phyloP scores from a whole-genome alignment of 257 asterid genomes.

The Hygrophila difformis region DNA sequence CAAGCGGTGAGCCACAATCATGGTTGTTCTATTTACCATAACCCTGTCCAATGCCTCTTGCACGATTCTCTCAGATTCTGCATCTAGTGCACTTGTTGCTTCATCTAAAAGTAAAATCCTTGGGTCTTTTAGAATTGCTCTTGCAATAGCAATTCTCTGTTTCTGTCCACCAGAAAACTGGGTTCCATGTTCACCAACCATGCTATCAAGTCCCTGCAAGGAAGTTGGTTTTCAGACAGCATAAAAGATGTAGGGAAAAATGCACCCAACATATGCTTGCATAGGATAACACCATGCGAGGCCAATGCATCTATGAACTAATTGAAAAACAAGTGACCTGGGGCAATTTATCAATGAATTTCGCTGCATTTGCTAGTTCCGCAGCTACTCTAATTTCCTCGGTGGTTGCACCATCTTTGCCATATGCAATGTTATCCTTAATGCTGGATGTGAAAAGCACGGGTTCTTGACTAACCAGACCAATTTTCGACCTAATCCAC shows the following conservation, averaged over 20 bases:
- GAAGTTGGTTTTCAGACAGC: neutral
- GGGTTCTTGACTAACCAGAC: slow-evolving; percentile 83
- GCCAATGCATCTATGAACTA: neutral
- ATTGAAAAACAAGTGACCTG: slow-evolving; percentile 24
- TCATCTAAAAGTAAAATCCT: slow-evolving; percentile 60
- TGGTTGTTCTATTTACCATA: slow-evolving; percentile 58
- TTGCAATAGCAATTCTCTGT: slow-evolving; percentile 68
- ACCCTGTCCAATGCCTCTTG: slow-evolving; percentile 64
- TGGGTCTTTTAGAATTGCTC: slow-evolving; percentile 69
- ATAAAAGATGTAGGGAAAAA: slow-evolving; percentile 1
- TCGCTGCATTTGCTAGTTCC: slow-evolving; percentile 65
- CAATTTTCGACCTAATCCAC: slow-evolving; percentile 67
- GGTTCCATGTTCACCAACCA: slow-evolving; percentile 74
- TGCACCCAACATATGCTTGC: neutral
- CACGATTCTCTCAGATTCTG: slow-evolving; percentile 61
- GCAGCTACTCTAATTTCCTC: slow-evolving; percentile 58
- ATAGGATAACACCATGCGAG: neutral
- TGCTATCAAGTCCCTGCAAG: slow-evolving; percentile 52
- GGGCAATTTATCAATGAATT: slow-evolving; percentile 58
- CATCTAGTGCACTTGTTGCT: slow-evolving; percentile 77
- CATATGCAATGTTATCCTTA: slow-evolving; percentile 61
- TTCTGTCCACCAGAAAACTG: slow-evolving; percentile 82
- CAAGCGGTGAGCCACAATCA: slow-evolving; percentile 63
- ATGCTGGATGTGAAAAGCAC: slow-evolving; percentile 62
- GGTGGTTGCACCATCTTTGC: slow-evolving; percentile 51